Evolutionary conservation across 2,329 filamentous ascomycete genomes (phyloP).

Genomic region (Diaporthe helianthi): DNA sequence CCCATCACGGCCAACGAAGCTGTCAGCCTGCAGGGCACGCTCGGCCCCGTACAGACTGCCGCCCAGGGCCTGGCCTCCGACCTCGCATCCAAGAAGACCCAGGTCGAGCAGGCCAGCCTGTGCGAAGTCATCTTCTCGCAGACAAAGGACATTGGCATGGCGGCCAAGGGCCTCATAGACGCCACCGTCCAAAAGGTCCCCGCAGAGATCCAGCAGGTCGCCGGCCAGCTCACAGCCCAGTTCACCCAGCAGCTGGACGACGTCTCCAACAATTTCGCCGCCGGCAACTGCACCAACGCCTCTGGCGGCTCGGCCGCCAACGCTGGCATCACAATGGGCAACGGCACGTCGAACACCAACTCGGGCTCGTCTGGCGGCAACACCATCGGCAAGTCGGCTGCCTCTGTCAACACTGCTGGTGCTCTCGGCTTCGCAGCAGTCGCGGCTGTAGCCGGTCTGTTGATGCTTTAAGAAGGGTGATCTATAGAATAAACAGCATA

Average conservation of each 20-base stretch:
- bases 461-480: constrained; percentile 21
- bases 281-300: constrained; percentile 42
- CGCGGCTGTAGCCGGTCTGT: constrained; percentile 22
- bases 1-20: constrained; percentile 34
- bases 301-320: constrained; percentile 18
- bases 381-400: constrained; percentile 14
- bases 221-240: constrained; percentile 38
- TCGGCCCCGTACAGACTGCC: constrained; percentile 39
- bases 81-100: constrained; percentile 41
- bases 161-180: constrained; percentile 42
- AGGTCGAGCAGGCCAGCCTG: constrained; percentile 41
- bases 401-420: constrained; percentile 13
- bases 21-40: constrained; percentile 32
- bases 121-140: constrained; percentile 40
- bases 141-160: constrained; percentile 38
- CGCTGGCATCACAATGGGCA: constrained; percentile 26
- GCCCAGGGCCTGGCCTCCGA: constrained; percentile 38
- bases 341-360: not conserved
- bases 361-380: not conserved
- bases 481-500: not conserved
- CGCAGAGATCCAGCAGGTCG: constrained; percentile 40
- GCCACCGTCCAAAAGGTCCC: constrained; percentile 43
- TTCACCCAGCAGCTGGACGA: constrained; percentile 39
- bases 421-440: constrained; percentile 19
- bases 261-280: constrained; percentile 39